phyloP scores from a whole-genome alignment of 805 yeast species.

The Metschnikowia bowlesiae region DNA sequence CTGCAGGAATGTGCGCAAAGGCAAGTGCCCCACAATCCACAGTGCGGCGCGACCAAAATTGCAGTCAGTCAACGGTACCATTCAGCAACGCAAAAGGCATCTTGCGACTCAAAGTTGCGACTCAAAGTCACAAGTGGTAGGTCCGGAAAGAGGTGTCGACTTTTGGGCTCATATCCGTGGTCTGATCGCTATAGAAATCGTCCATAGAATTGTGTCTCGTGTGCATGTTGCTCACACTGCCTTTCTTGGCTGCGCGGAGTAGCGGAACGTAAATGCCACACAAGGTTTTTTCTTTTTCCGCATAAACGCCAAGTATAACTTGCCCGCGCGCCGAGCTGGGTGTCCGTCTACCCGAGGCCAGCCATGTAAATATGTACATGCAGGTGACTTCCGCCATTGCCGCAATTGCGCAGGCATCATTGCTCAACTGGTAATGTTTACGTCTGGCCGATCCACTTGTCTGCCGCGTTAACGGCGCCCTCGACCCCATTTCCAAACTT shows the following conservation, averaged over 20 bases:
- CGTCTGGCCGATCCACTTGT: constrained; percentile 16
- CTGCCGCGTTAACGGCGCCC: constrained; percentile 9
- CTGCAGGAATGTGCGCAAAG: constrained; percentile 1
- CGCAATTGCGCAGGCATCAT: neutral
- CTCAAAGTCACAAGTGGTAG: neutral
- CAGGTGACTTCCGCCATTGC: neutral
- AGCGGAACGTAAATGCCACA: constrained; percentile 4
- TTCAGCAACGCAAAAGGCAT: neutral
- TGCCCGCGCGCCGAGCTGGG: neutral
- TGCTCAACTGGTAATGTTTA: neutral
- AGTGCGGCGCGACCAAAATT: neutral
- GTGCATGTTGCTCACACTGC: neutral
- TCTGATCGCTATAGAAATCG: neutral
- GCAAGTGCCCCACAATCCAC: constrained; percentile 5
- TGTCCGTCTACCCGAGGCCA: neutral
- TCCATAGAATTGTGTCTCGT: neutral
- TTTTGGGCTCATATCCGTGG: too few species aligned
- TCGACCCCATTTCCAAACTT: constrained; percentile 17
- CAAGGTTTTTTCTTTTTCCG: constrained; percentile 2
- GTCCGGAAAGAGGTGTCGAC: neutral
- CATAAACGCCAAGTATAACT: neutral
- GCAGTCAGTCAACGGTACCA: neutral
- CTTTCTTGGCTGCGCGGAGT: constrained; percentile 5
- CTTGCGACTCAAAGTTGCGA: neutral
- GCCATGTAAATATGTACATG: neutral